phyloP scores from a whole-genome alignment of 2,329 filamentous ascomycete genomes.

The Lachnellula subtilissima region DNA sequence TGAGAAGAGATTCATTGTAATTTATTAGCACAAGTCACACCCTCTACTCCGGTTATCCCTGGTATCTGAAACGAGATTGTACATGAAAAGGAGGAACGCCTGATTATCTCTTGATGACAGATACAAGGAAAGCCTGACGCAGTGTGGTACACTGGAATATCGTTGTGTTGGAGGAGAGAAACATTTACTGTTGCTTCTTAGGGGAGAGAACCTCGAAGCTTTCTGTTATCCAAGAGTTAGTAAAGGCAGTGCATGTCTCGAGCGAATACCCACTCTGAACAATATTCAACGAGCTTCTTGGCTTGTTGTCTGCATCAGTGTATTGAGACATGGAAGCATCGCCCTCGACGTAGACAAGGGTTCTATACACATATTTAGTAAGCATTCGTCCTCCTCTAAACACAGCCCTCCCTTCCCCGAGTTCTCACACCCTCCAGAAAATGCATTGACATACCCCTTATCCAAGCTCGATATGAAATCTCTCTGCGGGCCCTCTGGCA shows the following conservation, averaged over 20 bases:
- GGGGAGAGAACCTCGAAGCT: slow-evolving; percentile 44
- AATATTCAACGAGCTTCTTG: slow-evolving; percentile 60
- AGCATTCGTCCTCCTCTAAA: neutral
- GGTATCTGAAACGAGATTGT: slow-evolving; percentile 4
- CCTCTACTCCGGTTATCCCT: neutral
- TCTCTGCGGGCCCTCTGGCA: slow-evolving; percentile 59
- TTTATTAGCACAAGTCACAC: neutral
- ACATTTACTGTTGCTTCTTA: slow-evolving; percentile 10
- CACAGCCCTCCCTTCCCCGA: neutral
- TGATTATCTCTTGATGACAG: neutral
- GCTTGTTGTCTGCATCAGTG: slow-evolving; percentile 67
- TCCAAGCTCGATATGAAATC: slow-evolving; percentile 69
- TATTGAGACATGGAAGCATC: slow-evolving; percentile 67
- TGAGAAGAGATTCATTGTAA: slow-evolving; percentile 2
- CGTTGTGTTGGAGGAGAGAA: neutral
- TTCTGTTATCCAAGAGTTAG: slow-evolving; percentile 31
- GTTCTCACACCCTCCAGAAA: neutral
- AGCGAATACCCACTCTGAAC: slow-evolving; percentile 65
- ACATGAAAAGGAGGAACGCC: neutral
- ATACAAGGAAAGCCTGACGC: neutral
- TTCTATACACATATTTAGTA: slow-evolving; percentile 43
- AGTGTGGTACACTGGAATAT: neutral
- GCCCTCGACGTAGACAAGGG: slow-evolving; percentile 77
- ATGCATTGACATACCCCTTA: slow-evolving; percentile 68
- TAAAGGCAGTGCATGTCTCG: neutral